Evolutionary conservation across 1,284 basidiomycete species (phyloP).

Genomic region (Athelia sp.): DNA sequence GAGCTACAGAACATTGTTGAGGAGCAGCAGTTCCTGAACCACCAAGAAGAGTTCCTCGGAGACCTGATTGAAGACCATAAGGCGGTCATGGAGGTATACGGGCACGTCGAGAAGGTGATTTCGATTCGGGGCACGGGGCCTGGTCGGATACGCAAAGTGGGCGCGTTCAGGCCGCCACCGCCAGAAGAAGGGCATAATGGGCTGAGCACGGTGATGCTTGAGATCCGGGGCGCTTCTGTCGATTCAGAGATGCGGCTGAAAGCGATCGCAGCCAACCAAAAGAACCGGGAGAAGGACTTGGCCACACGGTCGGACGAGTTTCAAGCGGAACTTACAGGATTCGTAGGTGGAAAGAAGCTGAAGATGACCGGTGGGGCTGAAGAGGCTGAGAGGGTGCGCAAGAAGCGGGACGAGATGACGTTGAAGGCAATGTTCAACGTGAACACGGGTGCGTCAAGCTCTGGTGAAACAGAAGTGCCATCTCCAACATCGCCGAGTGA

Average conservation of each 20-base stretch:
- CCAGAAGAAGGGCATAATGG: constrained; percentile 62
- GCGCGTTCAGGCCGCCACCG: constrained; percentile 51
- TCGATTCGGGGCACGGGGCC: constrained; percentile 59
- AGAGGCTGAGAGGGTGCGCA: constrained; percentile 82
- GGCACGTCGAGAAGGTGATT: constrained; percentile 85
- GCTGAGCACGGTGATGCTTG: constrained; percentile 75
- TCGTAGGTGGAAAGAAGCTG: constrained; percentile 80
- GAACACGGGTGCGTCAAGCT: constrained; percentile 5
- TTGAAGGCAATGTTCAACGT: constrained; percentile 83
- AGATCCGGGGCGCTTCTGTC: constrained; percentile 78
- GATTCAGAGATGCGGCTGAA: constrained; percentile 82
- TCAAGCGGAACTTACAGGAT: constrained; percentile 75
- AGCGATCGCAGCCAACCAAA: constrained; percentile 86
- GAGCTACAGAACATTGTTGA: constrained; percentile 96
- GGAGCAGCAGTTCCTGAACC: constrained; percentile 91
- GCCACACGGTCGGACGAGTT: constrained; percentile 73
- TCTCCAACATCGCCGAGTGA: neutral
- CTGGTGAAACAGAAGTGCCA: neutral
- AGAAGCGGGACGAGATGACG: constrained; percentile 77
- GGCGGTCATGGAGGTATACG: constrained; percentile 79
- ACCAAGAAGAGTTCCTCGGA: constrained; percentile 86
- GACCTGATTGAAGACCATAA: constrained; percentile 92
- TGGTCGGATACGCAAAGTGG: constrained; percentile 24
- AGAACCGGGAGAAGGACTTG: constrained; percentile 70
- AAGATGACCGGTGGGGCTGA: constrained; percentile 94